Conservation (phyloP, 2,329 filamentous ascomycete genomes). For the Clarireedia monteithiana region DNA sequence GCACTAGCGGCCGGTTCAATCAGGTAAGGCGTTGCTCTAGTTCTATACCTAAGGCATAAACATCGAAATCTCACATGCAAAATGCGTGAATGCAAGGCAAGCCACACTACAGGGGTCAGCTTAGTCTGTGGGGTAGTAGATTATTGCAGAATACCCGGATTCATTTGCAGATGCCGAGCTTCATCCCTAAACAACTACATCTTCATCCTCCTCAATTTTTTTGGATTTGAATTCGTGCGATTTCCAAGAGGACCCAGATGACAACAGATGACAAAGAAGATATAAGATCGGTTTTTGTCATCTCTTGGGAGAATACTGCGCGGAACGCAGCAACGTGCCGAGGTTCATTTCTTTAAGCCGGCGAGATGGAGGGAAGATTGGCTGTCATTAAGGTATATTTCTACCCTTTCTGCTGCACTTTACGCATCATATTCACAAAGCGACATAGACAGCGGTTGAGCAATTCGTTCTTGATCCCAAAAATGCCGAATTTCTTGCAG, state of each 20-base stretch:
- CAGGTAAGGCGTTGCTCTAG: not conserved
- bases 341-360: conserved; percentile 15
- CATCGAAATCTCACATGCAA: conserved; percentile 17
- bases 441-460: conserved; percentile 46
- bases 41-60: not conserved
- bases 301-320: too few species aligned
- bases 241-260: not conserved
- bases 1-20: conserved; percentile 3
- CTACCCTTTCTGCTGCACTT: not conserved
- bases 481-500: conserved; percentile 75
- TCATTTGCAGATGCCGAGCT: conserved; percentile 9
- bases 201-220: not conserved
- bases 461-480: conserved; percentile 71
- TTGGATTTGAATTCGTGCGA: not conserved
- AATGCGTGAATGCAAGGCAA: conserved; percentile 1
- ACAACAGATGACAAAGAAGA: not conserved
- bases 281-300: not conserved
- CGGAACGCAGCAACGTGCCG: conserved; percentile 14
- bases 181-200: conserved; percentile 13
- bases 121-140: conserved; percentile 11
- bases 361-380: conserved; percentile 21
- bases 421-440: not conserved
- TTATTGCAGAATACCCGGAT: conserved; percentile 8
- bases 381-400: conserved; percentile 22
- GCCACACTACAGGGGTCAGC: not conserved